These are phyloP conservation scores for Cnidoscolus chayamansa DNA, from an alignment of 441 rosid genomes.

Conservation along the genomic window DNA sequence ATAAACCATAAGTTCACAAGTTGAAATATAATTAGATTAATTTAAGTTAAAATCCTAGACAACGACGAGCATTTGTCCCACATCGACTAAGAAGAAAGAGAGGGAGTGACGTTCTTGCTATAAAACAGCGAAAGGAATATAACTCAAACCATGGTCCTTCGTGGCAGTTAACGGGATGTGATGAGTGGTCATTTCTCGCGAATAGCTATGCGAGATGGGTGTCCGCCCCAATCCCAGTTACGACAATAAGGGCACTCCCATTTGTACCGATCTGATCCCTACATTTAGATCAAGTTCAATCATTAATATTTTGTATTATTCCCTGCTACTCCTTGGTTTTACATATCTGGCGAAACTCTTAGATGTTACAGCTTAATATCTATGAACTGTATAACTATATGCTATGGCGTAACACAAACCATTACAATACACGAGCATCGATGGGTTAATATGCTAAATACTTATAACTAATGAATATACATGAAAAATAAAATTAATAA, in stretches of 20 bases:
- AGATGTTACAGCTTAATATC: no score
- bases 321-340: no score
- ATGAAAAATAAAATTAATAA: slow-evolving; percentile 22
- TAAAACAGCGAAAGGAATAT: fast-evolving
- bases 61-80: slow-evolving; percentile 25
- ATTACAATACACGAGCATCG: no score
- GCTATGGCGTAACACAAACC: no score
- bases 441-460: slow-evolving; percentile 9
- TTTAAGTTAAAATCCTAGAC: no score
- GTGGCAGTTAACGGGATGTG: slow-evolving; percentile 45
- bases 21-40: no score
- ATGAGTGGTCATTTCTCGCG: slow-evolving; percentile 39
- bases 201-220: slow-evolving; percentile 33
- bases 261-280: slow-evolving; percentile 40
- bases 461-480: slow-evolving; percentile 16
- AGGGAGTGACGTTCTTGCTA: neutral
- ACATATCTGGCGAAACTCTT: no score
- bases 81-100: slow-evolving; percentile 12
- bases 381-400: no score
- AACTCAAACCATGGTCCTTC: neutral
- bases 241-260: slow-evolving; percentile 42
- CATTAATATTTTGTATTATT: no score
- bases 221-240: slow-evolving; percentile 38
- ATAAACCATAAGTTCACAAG: no score
- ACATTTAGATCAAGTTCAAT: no score